phyloP scores from a whole-genome alignment of 805 yeast species.

The Saccharomycopsis schoenii region DNA sequence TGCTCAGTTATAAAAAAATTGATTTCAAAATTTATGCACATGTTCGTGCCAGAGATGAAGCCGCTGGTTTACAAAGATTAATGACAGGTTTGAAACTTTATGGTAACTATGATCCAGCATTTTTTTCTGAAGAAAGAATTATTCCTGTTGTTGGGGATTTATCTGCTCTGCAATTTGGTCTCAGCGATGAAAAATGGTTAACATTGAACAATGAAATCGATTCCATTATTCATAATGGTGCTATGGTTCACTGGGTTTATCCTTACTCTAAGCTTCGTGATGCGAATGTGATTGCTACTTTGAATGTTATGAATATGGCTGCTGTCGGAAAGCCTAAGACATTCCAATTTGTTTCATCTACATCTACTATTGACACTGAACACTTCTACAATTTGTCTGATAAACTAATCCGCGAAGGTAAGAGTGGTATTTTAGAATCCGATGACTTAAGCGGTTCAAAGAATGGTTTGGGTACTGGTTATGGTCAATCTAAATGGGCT shows the following conservation, averaged over 20 bases:
- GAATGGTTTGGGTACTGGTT: conserved; percentile 78
- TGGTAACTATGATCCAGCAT: conserved; percentile 50
- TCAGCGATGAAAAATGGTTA: conserved; percentile 47
- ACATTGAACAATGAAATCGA: conserved; percentile 53
- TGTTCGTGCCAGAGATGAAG: conserved; percentile 71
- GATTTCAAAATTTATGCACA: conserved; percentile 69
- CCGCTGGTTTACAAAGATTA: conserved; percentile 68
- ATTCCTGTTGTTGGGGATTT: conserved; percentile 78
- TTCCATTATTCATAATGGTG: conserved; percentile 90
- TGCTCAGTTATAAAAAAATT: conserved; percentile 45
- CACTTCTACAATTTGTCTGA: conserved; percentile 74
- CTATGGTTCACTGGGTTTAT: conserved; percentile 97
- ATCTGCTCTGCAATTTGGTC: conserved; percentile 63
- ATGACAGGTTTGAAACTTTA: conserved; percentile 67
- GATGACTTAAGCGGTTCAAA: conserved; percentile 81
- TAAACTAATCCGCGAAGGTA: conserved; percentile 50
- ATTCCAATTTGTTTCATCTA: conserved; percentile 89
- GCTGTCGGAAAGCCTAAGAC: conserved; percentile 73
- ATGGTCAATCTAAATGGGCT: conserved; percentile 97
- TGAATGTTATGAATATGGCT: conserved; percentile 73
- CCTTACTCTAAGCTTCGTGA: conserved; percentile 86
- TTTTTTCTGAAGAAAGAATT: conserved; percentile 42
- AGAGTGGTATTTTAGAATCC: conserved; percentile 65
- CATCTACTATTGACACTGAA: conserved; percentile 83
- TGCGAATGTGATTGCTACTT: conserved; percentile 83